These are phyloP conservation scores for Saccharomyces uvarum DNA, from an alignment of 1,139 yeast genomes.

Conservation along the genomic window DNA sequence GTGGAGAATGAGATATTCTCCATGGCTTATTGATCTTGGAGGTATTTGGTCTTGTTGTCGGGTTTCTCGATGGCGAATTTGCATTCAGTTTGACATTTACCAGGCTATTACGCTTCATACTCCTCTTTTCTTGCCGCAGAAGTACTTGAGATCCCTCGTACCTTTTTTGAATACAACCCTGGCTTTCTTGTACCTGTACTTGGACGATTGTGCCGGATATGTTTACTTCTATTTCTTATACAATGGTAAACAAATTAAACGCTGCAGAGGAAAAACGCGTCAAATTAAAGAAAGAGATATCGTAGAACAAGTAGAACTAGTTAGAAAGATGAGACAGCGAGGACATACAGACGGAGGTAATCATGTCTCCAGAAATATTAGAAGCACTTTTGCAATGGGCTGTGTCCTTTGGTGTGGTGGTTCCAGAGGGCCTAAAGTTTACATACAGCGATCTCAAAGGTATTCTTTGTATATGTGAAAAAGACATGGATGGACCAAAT, in stretches of 20 bases:
- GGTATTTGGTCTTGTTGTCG: not conserved
- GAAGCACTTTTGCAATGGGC: not conserved
- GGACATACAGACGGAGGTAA: not conserved
- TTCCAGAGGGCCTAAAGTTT: constrained; percentile 8
- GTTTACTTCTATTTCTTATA: not conserved
- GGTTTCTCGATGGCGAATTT: constrained; percentile 4
- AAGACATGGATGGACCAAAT: constrained; percentile 6
- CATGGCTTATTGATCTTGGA: constrained; percentile 10
- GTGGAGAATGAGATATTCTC: constrained; percentile 14
- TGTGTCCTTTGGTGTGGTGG: not conserved
- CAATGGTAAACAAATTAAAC: not conserved
- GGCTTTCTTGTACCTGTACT: not conserved
- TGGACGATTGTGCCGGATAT: not conserved
- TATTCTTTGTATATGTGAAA: not conserved
- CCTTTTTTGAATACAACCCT: not conserved
- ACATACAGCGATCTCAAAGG: not conserved
- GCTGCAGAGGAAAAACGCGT: not conserved
- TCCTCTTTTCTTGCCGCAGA: not conserved
- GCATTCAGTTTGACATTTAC: constrained; percentile 20
- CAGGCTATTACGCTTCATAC: constrained; percentile 18
- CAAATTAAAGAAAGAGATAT: not conserved
- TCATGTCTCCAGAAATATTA: not conserved
- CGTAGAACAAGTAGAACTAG: not conserved
- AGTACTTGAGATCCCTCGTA: not conserved
- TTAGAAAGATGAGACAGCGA: not conserved